Evolutionary conservation across 345 rosid genomes (phyloP).

Genomic region (Bruguiera parviflora): DNA sequence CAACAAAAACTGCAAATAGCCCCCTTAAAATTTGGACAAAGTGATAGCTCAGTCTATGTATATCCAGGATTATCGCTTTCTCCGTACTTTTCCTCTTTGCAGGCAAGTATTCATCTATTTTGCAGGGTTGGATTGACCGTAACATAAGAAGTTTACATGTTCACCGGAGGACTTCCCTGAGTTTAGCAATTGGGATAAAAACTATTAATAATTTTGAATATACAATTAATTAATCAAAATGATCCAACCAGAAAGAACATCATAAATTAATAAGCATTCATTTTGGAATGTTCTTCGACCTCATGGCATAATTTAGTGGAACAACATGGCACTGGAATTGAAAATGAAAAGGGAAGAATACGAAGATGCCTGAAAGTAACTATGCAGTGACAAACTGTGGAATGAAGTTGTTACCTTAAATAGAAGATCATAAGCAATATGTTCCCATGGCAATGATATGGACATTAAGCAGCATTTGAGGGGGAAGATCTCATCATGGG

Average conservation of each 20-base stretch:
- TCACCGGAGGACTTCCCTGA: conserved; percentile 70
- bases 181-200: conserved; percentile 14
- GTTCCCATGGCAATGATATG: conserved; percentile 90
- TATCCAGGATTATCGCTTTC: background rate
- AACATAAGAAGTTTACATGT: conserved; percentile 32
- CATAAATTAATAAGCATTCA: background rate
- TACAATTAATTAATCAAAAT: conserved; percentile 5
- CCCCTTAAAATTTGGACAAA: background rate
- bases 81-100: conserved; percentile 13
- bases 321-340: background rate
- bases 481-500: conserved; percentile 85
- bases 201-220: conserved; percentile 8
- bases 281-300: background rate
- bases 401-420: conserved; percentile 67
- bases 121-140: background rate
- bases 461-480: conserved; percentile 97
- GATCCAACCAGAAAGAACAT: background rate
- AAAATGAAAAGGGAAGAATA: background rate
- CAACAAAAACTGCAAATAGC: background rate
- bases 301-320: background rate
- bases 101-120: background rate
- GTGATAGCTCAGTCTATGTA: background rate
- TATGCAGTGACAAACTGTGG: background rate
- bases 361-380: background rate
- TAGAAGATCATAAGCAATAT: conserved; percentile 87